phyloP scores from a whole-genome alignment of 1,284 basidiomycete species.

The Exsudoporus floridanus region DNA sequence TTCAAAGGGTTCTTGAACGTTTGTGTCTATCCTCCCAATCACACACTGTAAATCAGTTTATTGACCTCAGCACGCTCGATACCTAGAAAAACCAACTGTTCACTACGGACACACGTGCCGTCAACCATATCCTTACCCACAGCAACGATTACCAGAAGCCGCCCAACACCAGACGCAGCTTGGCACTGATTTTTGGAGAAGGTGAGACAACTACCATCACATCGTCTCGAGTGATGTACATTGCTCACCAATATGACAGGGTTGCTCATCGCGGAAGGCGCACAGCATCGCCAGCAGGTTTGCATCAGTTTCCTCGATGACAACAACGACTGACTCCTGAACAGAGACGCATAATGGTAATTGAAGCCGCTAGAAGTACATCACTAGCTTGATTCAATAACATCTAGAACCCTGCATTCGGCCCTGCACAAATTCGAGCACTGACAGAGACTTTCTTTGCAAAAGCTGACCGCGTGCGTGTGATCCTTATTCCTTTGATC shows the following conservation, averaged over 20 bases:
- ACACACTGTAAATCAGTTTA: neutral
- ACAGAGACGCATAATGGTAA: conserved; percentile 26
- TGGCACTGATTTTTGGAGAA: conserved; percentile 32
- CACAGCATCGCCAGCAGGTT: conserved; percentile 30
- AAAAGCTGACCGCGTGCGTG: conserved; percentile 50
- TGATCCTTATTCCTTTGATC: neutral
- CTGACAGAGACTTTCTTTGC: conserved; percentile 54
- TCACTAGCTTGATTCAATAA: neutral
- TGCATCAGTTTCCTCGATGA: neutral
- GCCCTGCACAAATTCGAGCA: conserved; percentile 50
- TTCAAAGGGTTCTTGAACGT: conserved; percentile 38
- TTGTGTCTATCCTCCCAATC: neutral
- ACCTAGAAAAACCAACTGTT: conserved; percentile 25
- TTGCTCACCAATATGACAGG: conserved; percentile 1
- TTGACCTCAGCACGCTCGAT: neutral
- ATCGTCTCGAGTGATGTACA: neutral
- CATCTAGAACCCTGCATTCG: conserved; percentile 58
- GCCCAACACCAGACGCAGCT: conserved; percentile 14
- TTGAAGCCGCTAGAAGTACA: neutral
- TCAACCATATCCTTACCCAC: conserved; percentile 40
- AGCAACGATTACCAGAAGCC: conserved; percentile 38
- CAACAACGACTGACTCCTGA: neutral
- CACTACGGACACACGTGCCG: conserved; percentile 36
- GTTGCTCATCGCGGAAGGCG: conserved; percentile 21
- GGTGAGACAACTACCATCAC: conserved; percentile 12